Evolutionary conservation across 345 rosid genomes (phyloP).

Genomic region (Brassica cretica): DNA sequence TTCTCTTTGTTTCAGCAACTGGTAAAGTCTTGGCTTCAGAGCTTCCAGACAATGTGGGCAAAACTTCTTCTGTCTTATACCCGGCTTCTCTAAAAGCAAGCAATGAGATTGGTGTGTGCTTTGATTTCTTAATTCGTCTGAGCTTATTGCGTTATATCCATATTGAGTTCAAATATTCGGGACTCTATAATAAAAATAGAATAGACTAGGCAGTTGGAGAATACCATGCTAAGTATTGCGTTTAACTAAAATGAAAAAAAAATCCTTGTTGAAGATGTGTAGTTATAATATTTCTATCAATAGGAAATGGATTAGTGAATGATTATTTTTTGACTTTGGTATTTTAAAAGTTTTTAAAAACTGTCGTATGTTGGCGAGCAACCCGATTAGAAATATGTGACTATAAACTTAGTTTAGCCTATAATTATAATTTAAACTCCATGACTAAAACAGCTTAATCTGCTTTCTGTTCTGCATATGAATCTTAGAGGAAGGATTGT

Average conservation of each 20-base stretch:
- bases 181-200: not conserved
- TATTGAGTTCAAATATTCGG: not conserved
- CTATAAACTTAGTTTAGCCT: not conserved
- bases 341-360: not conserved
- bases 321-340: not conserved
- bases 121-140: not conserved
- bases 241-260: not conserved
- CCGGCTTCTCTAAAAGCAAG: slow-evolving; percentile 94
- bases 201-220: slow-evolving; percentile 3
- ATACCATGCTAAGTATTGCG: not conserved
- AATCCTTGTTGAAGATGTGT: not conserved
- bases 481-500: slow-evolving; percentile 79
- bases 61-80: slow-evolving; percentile 77
- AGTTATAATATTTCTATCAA: not conserved
- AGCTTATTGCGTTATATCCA: slow-evolving; percentile 10
- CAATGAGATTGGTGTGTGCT: slow-evolving; percentile 70
- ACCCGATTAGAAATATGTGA: not conserved
- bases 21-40: slow-evolving; percentile 91
- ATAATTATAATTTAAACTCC: not conserved
- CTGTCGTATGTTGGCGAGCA: not conserved
- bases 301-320: not conserved
- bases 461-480: slow-evolving; percentile 27
- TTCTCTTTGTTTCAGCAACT: slow-evolving; percentile 58
- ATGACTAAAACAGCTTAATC: slow-evolving; percentile 22
- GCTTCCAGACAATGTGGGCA: slow-evolving; percentile 68